Base-by-base conservation (phyloP, 2,329 filamentous ascomycete species). In the Cordyceps tenuipes region DNA sequence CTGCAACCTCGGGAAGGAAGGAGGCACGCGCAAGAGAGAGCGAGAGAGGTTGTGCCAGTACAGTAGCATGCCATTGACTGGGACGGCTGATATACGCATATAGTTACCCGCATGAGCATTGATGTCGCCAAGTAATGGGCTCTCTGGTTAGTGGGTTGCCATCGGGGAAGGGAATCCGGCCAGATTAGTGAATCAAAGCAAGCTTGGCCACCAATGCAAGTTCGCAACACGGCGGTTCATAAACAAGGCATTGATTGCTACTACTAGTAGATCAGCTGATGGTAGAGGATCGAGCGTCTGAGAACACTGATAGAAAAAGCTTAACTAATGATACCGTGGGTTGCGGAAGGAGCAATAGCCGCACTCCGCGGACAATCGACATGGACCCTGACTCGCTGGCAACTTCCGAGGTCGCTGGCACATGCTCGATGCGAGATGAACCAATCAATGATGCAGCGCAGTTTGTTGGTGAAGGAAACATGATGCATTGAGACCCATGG, bases 301-400 rank as follows among this genome's bases (percentile, higher is more conserved):
- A 7, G 19, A 23, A 26, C 44, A 21, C 26, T 26, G 15, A 10
- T 19, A 19, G 9, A 26, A 26, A 44, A 44, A 44, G 17, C 43
- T 21, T 46, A 21, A 17, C 34, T 12, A 10, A 36, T 36, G 12
- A 10, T 13, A 36, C 1, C 34, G 29, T 10, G n/a, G 15, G 41
- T 43, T 12, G 41, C 41, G 15, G 41, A 15, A 17, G 41, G 15
- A 43, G 5, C 13, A 43, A 15, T 4, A 10, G 34, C 8, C 34
- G 34, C 9, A 36, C 15, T 43, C 41, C 41, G 41, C 41, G 41
- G 41, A 43, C 15, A 36, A 36, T 36, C 34, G 34, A 36, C 12
- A 36, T 36, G 9, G 34, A 36, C 34, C 54, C 31, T 57, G 54
- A 49, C 54, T 57, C 46, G 54, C 44, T 43, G 54, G 54, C 54